A percentile compares a stretch with the other conserved stretches of the same genome.
phyloP scores from a whole-genome alignment of 495 filamentous ascomycete species.

The Amphirosellinia nigrospora region DNA sequence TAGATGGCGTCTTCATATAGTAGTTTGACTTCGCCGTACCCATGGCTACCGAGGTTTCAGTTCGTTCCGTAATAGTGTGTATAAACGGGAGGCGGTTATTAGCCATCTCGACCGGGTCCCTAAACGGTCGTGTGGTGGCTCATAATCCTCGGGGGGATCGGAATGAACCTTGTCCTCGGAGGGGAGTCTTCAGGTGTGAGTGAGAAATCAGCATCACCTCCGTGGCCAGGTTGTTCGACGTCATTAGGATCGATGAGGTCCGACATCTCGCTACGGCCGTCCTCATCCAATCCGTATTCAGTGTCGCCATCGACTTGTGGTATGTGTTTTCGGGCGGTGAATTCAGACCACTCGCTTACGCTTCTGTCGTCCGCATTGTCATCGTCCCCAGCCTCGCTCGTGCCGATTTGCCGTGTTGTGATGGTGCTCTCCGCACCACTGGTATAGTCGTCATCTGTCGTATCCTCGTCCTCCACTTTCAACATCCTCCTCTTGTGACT shows the following conservation, averaged over 20 bases:
- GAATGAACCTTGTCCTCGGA: conserved; percentile 56
- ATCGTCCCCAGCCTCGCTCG: conserved; percentile 51
- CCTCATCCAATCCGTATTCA: conserved; percentile 24
- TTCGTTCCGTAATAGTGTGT: conserved; percentile 96
- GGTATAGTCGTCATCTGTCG: conserved; percentile 75
- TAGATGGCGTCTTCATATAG: conserved; percentile 74
- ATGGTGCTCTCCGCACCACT: conserved; percentile 83
- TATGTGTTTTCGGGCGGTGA: conserved; percentile 75
- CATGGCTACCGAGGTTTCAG: conserved; percentile 79
- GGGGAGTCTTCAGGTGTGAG: conserved; percentile 38
- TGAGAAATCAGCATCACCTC: conserved; percentile 33
- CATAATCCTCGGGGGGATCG: conserved; percentile 86
- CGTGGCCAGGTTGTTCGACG: conserved; percentile 32
- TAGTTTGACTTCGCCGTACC: conserved; percentile 57
- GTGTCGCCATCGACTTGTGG: conserved; percentile 53
- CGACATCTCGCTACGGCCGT: conserved; percentile 36
- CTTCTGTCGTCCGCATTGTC: conserved; percentile 66
- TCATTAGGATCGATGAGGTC: conserved; percentile 45
- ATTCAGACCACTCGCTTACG: conserved; percentile 84
- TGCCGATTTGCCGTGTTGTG: conserved; percentile 66
- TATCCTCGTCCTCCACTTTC: conserved; percentile 70
- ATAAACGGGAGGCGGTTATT: conserved; percentile 94
- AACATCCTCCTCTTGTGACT: conserved; percentile 50
- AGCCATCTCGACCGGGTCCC: conserved; percentile 74
- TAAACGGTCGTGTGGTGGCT: conserved; percentile 75